Evolutionary conservation across 192 early-diverging fungal genomes (phyloP).

Genomic region (Podila horticola): DNA sequence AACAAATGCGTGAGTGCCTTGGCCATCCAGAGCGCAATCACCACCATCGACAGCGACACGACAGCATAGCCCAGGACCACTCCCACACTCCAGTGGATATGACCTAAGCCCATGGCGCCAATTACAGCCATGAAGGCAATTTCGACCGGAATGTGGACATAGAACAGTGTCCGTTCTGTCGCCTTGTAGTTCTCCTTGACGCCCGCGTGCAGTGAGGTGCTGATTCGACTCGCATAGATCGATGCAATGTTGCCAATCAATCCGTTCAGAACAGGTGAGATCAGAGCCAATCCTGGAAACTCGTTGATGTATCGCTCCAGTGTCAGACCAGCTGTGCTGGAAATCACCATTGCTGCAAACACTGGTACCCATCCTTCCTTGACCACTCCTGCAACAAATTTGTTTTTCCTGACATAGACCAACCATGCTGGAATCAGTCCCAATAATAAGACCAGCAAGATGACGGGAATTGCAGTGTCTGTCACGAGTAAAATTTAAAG

Average conservation of each 20-base stretch:
- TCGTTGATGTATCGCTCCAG: constrained; percentile 74
- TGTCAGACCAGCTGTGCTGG: constrained; percentile 73
- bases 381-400: constrained; percentile 70
- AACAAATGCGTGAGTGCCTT: constrained; percentile 63
- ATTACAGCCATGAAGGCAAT: constrained; percentile 60
- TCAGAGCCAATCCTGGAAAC: constrained; percentile 71
- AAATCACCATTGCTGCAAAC: constrained; percentile 77
- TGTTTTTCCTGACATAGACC: constrained; percentile 64
- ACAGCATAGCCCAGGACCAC: constrained; percentile 11
- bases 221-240: constrained; percentile 80
- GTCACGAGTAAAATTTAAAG: background rate
- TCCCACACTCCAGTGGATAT: constrained; percentile 24
- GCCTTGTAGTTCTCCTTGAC: constrained; percentile 54
- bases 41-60: constrained; percentile 37
- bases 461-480: constrained; percentile 50
- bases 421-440: constrained; percentile 59
- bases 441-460: constrained; percentile 56
- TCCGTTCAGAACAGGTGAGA: constrained; percentile 76
- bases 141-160: constrained; percentile 79
- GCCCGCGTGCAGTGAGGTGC: constrained; percentile 73
- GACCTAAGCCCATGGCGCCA: constrained; percentile 20
- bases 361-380: constrained; percentile 81
- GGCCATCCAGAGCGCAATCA: constrained; percentile 65
- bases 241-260: constrained; percentile 83
- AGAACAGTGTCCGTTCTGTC: constrained; percentile 68